These are phyloP conservation scores for Heliamphora pulchella DNA, from an alignment of 179 eudicot species.

Conservation along the genomic window DNA sequence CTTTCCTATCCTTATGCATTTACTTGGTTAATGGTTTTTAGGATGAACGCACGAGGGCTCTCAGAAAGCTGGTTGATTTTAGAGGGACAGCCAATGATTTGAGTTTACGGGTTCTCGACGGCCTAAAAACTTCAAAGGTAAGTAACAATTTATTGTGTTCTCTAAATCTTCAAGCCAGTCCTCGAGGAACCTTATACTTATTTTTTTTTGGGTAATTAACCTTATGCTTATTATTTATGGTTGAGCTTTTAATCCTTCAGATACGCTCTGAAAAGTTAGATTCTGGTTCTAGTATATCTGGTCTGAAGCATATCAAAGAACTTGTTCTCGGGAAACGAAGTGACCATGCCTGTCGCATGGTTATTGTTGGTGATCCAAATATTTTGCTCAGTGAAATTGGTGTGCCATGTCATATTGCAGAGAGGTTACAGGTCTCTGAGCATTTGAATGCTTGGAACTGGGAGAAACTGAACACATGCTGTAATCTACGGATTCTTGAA, in stretches of 20 bases:
- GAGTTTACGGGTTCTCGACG: slow-evolving; percentile 63
- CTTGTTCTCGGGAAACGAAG: slow-evolving; percentile 72
- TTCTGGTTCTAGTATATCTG: slow-evolving; percentile 42
- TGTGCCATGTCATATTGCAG: slow-evolving; percentile 64
- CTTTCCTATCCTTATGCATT: not conserved
- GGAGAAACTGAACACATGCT: too few species aligned
- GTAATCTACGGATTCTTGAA: too few species aligned
- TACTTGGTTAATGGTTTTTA: slow-evolving; percentile 17
- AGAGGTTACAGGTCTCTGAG: slow-evolving; percentile 62
- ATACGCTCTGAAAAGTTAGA: slow-evolving; percentile 57
- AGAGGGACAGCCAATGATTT: slow-evolving; percentile 71
- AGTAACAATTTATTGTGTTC: slow-evolving; percentile 17
- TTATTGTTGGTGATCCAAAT: slow-evolving; percentile 80
- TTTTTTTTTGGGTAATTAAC: not conserved
- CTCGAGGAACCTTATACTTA: too few species aligned
- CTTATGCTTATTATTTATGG: not conserved
- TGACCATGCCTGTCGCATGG: slow-evolving; percentile 76
- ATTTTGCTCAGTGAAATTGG: slow-evolving; percentile 74
- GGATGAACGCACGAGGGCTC: slow-evolving; percentile 77
- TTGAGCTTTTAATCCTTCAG: slow-evolving; percentile 36
- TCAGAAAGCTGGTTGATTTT: slow-evolving; percentile 67
- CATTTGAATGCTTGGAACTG: too few species aligned
- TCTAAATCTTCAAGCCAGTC: not conserved
- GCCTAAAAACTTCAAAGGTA: slow-evolving; percentile 75
- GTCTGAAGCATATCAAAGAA: slow-evolving; percentile 78